Evolutionary conservation across 352 stramenopile genomes (phyloP).

Genomic region (Pythium rhizo-oryzae): DNA sequence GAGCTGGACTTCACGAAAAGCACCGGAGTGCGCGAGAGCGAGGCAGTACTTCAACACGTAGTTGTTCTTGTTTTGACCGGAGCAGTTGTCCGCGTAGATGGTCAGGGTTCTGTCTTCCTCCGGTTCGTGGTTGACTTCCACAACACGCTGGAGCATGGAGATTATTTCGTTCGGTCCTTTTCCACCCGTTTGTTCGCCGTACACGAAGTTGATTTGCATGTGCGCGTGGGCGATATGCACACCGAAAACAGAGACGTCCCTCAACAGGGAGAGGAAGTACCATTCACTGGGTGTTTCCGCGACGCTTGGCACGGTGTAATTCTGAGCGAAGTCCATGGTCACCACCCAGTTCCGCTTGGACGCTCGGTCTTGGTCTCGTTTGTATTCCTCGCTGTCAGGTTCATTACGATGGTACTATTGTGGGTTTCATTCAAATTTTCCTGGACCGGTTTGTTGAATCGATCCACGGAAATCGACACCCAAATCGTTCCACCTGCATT

Average conservation of each 20-base stretch:
- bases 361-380: not conserved
- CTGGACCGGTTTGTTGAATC: too few species aligned
- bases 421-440: too few species aligned
- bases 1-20: not conserved
- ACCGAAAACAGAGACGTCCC: conserved; percentile 4
- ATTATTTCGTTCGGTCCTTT: conserved; percentile 7
- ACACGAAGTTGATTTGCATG: conserved; percentile 4
- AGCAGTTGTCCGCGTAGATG: conserved; percentile 23
- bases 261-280: conserved; percentile 3
- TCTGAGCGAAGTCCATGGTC: conserved; percentile 5
- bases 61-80: conserved; percentile 26
- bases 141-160: conserved; percentile 1
- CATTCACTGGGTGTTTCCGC: not conserved
- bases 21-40: conserved; percentile 4
- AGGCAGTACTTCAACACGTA: conserved; percentile 17
- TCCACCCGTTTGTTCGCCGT: too few species aligned
- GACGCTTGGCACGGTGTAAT: not conserved
- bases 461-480: too few species aligned
- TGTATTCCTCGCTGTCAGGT: not conserved
- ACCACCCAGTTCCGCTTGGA: not conserved
- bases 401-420: too few species aligned
- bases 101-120: not conserved
- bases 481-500: too few species aligned
- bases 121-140: not conserved
- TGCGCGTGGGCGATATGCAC: not conserved